phyloP scores from a whole-genome alignment of 2,329 filamentous ascomycete genomes.

The Hypoxylon sp. region DNA sequence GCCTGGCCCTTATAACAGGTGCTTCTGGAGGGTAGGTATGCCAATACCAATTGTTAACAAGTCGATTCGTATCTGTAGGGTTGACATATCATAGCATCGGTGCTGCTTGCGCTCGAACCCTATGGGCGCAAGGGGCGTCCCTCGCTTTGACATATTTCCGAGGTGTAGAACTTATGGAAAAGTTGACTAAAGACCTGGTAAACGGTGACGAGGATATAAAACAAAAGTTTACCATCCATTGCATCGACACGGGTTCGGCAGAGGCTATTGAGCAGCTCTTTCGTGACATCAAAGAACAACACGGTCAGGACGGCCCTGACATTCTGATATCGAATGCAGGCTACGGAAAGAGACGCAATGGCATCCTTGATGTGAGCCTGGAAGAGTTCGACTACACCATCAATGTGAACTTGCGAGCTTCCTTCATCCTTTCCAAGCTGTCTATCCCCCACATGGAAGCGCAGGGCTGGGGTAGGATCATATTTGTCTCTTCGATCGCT shows the following conservation, averaged over 20 bases:
- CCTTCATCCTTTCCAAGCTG: slow-evolving; percentile 71
- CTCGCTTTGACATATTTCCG: slow-evolving; percentile 51
- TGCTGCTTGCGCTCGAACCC: slow-evolving; percentile 49
- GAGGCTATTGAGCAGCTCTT: slow-evolving; percentile 67
- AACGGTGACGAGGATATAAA: slow-evolving; percentile 50
- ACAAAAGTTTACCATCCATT: slow-evolving; percentile 61
- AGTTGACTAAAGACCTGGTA: slow-evolving; percentile 46
- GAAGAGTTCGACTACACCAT: slow-evolving; percentile 74
- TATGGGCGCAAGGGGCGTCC: slow-evolving; percentile 52
- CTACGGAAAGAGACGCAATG: slow-evolving; percentile 69
- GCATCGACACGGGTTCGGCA: slow-evolving; percentile 67
- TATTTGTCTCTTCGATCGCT: slow-evolving; percentile 73
- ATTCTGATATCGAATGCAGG: slow-evolving; percentile 76
- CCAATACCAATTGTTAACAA: slow-evolving; percentile 1
- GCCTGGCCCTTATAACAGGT: slow-evolving; percentile 53
- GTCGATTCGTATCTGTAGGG: slow-evolving; percentile 16
- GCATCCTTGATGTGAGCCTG: slow-evolving; percentile 68
- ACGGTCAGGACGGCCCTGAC: slow-evolving; percentile 65
- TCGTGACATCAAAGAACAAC: slow-evolving; percentile 62
- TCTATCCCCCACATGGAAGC: slow-evolving; percentile 70
- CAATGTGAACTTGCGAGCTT: slow-evolving; percentile 70
- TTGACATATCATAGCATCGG: slow-evolving; percentile 48
- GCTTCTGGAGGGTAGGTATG: slow-evolving; percentile 51
- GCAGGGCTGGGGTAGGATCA: slow-evolving; percentile 71
- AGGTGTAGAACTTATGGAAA: slow-evolving; percentile 47